These are phyloP conservation scores for Plasmopara viticola DNA, from an alignment of 352 stramenopile genomes.

Conservation along the genomic window DNA sequence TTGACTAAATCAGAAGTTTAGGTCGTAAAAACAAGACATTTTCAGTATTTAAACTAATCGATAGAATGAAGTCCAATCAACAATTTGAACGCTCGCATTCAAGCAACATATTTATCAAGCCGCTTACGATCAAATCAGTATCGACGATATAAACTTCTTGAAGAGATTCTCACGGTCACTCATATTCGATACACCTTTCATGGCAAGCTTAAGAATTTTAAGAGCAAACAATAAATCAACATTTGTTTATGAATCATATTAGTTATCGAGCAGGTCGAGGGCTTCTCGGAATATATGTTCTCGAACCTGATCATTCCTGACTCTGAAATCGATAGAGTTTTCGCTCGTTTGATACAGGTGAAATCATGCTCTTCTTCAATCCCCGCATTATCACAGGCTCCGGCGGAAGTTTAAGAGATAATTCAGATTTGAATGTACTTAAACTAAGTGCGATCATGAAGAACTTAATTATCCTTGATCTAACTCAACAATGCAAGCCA, in stretches of 20 bases:
- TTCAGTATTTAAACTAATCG: neutral
- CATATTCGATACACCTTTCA: conserved; percentile 1
- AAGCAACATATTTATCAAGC: conserved; percentile 10
- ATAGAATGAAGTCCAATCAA: neutral
- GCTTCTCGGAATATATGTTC: conserved; percentile 10
- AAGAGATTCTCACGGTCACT: conserved; percentile 9
- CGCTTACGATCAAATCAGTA: conserved; percentile 8
- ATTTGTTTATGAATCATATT: neutral
- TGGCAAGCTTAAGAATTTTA: neutral
- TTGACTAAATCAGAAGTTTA: neutral
- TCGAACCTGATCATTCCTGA: conserved; percentile 8
- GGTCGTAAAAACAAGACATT: neutral
- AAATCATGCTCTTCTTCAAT: conserved; percentile 7
- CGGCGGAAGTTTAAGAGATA: conserved; percentile 15
- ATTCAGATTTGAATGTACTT: conserved; percentile 12
- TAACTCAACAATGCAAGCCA: neutral
- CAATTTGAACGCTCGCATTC: conserved; percentile 5
- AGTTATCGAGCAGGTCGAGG: conserved; percentile 9
- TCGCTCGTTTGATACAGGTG: conserved; percentile 12
- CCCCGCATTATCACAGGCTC: conserved; percentile 7
- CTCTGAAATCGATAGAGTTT: conserved; percentile 13
- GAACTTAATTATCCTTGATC: conserved; percentile 3
- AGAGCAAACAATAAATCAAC: neutral
- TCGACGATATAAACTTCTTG: conserved; percentile 11
- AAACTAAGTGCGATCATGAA: conserved; percentile 16